Evolutionary conservation across 345 rosid genomes (phyloP).

Genomic region (Sonneratia alba): DNA sequence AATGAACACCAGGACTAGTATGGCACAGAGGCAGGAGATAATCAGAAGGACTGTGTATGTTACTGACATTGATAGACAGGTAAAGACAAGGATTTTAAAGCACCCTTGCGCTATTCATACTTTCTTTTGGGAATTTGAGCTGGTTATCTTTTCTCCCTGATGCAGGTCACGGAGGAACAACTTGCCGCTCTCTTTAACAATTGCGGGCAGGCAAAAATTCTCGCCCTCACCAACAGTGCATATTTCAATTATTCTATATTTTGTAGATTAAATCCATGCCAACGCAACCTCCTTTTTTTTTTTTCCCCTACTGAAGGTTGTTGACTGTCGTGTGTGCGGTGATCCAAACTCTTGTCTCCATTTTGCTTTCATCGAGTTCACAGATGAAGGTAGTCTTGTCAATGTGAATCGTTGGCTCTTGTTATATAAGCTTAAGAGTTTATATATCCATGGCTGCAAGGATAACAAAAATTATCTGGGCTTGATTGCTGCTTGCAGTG

Average conservation of each 20-base stretch:
- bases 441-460: background rate
- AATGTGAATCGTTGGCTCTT: conserved; percentile 10
- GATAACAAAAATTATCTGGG: conserved; percentile 4
- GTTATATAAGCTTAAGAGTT: background rate
- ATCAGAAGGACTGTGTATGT: conserved; percentile 86
- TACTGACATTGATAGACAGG: conserved; percentile 78
- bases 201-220: conserved; percentile 57
- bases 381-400: conserved; percentile 63
- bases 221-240: background rate
- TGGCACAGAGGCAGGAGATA: conserved; percentile 83
- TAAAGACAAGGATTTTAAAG: conserved; percentile 5
- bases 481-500: conserved; percentile 39
- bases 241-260: background rate
- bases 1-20: conserved; percentile 65
- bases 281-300: background rate
- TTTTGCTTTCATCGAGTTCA: conserved; percentile 89
- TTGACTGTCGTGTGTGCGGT: conserved; percentile 91
- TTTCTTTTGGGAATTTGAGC: background rate
- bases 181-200: conserved; percentile 74
- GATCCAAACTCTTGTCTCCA: conserved; percentile 94
- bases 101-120: background rate
- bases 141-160: conserved; percentile 1
- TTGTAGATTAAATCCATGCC: conserved; percentile 2
- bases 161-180: conserved; percentile 83
- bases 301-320: conserved; percentile 28